Conservation (phyloP, 2,329 filamentous ascomycete species). For the Claviceps sp. region DNA sequence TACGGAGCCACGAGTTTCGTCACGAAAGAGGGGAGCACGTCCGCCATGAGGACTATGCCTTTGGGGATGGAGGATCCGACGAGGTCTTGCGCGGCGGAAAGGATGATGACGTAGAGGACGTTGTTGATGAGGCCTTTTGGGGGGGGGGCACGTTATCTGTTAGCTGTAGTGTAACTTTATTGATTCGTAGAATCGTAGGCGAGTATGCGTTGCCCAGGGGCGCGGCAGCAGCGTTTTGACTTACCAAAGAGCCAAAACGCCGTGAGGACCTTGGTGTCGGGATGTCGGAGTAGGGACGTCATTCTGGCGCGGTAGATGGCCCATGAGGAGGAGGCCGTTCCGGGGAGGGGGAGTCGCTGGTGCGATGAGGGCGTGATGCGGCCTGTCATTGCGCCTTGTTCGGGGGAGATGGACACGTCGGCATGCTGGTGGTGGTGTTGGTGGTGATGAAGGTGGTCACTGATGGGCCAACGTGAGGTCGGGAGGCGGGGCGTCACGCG, state of each 20-base stretch:
- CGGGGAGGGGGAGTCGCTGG: conserved; percentile 42
- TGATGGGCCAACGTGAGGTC: no score
- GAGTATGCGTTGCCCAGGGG: no score
- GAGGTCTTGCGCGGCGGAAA: conserved; percentile 88
- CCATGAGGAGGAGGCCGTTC: conserved; percentile 54
- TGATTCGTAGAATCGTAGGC: no score
- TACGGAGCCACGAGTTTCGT: conserved; percentile 85
- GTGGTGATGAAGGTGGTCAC: background rate
- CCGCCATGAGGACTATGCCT: conserved; percentile 80
- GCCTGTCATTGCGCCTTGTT: conserved; percentile 18
- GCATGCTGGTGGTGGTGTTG: background rate
- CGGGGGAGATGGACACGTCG: background rate
- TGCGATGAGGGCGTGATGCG: conserved; percentile 26
- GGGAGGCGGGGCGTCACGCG: background rate
- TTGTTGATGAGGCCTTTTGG: conserved; percentile 60
- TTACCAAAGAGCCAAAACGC: conserved; percentile 93
- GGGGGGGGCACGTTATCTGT: background rate
- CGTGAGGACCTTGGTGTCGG: conserved; percentile 56
- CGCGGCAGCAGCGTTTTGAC: background rate
- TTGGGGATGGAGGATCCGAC: conserved; percentile 86
- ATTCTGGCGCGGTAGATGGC: conserved; percentile 57
- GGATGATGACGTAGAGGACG: conserved; percentile 92
- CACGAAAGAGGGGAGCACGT: conserved; percentile 79
- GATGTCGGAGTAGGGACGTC: conserved; percentile 46
- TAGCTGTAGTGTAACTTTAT: background rate